phyloP scores from a whole-genome alignment of 441 rosid genomes.

The Pelargonium australe region DNA sequence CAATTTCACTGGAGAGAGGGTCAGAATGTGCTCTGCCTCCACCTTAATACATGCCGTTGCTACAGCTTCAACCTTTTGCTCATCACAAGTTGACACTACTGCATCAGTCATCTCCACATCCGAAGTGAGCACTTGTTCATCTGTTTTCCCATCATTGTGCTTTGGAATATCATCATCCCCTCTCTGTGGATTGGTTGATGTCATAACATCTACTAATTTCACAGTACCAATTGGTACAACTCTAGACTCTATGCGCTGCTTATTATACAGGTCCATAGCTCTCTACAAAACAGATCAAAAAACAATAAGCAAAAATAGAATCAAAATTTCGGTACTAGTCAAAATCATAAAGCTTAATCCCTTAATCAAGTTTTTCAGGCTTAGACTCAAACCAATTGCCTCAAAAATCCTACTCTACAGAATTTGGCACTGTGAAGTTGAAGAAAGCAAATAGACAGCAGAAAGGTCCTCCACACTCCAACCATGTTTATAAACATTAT shows the following conservation, averaged over 20 bases:
- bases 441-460: no score
- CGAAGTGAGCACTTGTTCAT: constrained; percentile 20
- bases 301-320: not conserved
- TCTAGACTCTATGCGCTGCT: constrained; percentile 45
- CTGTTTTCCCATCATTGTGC: constrained; percentile 19
- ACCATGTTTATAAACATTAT: no score
- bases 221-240: constrained; percentile 26
- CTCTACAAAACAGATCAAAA: constrained; percentile 40
- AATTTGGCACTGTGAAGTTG: no score
- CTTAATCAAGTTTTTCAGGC: no score
- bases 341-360: no score
- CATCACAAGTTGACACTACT: constrained; percentile 19
- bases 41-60: constrained; percentile 19
- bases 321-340: not conserved
- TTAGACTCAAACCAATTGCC: no score
- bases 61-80: constrained; percentile 13
- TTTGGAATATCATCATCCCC: constrained; percentile 24
- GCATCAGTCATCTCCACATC: constrained; percentile 27
- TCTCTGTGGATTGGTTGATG: constrained; percentile 22
- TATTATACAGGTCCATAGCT: constrained; percentile 75
- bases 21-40: constrained; percentile 9
- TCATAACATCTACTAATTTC: constrained; percentile 24
- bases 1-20: constrained; percentile 16
- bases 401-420: not conserved
- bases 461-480: no score